Base-by-base conservation (phyloP, 768 basidiomycete species). In the Lactarius sanguifluus region DNA sequence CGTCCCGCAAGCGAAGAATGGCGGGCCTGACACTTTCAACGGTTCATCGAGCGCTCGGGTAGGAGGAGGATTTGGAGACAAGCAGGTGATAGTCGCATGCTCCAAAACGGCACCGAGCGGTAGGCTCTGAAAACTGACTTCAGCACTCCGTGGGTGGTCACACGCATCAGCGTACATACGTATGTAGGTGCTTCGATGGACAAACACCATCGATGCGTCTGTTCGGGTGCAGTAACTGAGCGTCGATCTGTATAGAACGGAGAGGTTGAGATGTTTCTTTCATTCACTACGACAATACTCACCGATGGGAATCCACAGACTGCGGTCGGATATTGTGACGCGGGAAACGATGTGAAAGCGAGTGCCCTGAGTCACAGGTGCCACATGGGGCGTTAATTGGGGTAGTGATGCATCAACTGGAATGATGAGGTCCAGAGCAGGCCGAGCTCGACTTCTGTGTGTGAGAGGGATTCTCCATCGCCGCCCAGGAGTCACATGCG, bases 121-220 rank as follows among this genome's bases (percentile, higher is more conserved):
- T 10, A 78, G 65, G 57, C 77, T 77, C 80, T 81, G 65, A 16
- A 25, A 18, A 36, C 41, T 23, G 12, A 15, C 18, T 28, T 69
- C 47, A 68, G 59, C 20, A 34, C 36, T 16, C 16, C 28, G 57
- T 28, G 28, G 30, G n/a, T 5, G 28, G 36, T 18, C 25, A 59
- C 32, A 20, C 45, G 28, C 18, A 59, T 56, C 23, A 64, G 25
- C 18, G 28, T 18, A 76, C 83, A 40, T 58, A 83, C 82, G 69
- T 83, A 83, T 36, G 80, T 81, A 5, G 83, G 82, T 16, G 83
- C 75, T 1, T 76, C 77, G 9, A 83, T 75, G 15, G 72, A 72
- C 8, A 84, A 66, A 71, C 80, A 78, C 83, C 83, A 85, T n/a
- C 78, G 75, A 70, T 83, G 83, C 3, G 81, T 82, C 70, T 72